Evolutionary conservation across 2,329 filamentous ascomycete species (phyloP).

Genomic region (Fusarium coicis): DNA sequence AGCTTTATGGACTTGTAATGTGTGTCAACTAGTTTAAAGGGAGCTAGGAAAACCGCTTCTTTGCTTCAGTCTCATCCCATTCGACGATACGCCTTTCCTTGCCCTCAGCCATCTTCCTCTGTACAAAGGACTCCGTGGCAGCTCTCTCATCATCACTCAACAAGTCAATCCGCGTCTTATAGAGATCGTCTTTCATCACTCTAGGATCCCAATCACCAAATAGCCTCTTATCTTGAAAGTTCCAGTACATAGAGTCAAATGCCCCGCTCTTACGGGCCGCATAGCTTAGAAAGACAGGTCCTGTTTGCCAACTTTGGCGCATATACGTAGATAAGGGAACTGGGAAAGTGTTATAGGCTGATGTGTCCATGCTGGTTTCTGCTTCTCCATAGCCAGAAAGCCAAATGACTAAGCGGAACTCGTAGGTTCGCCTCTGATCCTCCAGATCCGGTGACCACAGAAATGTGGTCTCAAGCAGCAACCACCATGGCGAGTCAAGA

Average conservation of each 20-base stretch:
- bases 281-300: not conserved
- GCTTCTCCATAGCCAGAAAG: not conserved
- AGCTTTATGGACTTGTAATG: not conserved
- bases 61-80: conserved; percentile 32
- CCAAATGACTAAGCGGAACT: not conserved
- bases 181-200: conserved; percentile 34
- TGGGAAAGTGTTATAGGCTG: not conserved
- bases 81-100: conserved; percentile 41
- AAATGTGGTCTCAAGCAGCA: not conserved
- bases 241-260: not conserved
- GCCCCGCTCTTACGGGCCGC: not conserved
- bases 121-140: conserved; percentile 46
- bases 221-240: conserved; percentile 23
- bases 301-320: conserved; percentile 38
- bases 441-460: not conserved
- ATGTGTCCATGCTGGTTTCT: not conserved
- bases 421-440: not conserved
- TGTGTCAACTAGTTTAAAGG: not conserved
- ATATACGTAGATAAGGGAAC: conserved; percentile 48
- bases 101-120: conserved; percentile 47
- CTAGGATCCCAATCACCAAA: conserved; percentile 38
- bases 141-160: conserved; percentile 41
- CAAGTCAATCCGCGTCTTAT: conserved; percentile 44
- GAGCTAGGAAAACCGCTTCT: not conserved
- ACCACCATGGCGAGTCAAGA: not conserved